phyloP scores from a whole-genome alignment of 2,329 filamentous ascomycete species.

The Ceratocystis papillata region DNA sequence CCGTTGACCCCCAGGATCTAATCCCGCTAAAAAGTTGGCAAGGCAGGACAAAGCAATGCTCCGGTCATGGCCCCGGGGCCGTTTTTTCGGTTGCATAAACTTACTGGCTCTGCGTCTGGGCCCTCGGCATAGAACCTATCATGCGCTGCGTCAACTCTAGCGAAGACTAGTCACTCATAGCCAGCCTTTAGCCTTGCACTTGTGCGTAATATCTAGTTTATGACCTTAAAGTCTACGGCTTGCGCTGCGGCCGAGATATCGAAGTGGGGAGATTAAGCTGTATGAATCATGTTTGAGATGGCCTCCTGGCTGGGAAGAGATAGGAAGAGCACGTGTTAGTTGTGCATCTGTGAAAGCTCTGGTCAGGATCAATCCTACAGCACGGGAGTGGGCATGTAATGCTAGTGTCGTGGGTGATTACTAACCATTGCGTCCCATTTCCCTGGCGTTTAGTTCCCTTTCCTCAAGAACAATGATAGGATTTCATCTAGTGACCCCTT shows the following conservation, averaged over 20 bases:
- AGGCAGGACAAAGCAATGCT: background rate
- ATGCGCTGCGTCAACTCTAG: conserved; percentile 28
- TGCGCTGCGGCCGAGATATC: conserved; percentile 26
- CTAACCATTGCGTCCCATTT: conserved; percentile 33
- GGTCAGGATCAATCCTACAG: too few relatives aligned
- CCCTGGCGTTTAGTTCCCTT: conserved; percentile 32
- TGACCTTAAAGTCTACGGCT: conserved; percentile 27
- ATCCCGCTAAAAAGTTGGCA: conserved; percentile 21
- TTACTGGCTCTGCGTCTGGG: conserved; percentile 13
- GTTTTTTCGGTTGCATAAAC: background rate
- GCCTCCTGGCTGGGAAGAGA: conserved; percentile 4
- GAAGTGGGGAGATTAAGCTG: conserved; percentile 26
- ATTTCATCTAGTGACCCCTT: conserved; percentile 15
- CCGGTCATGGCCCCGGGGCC: too few relatives aligned
- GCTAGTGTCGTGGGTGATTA: background rate
- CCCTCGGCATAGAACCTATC: conserved; percentile 18
- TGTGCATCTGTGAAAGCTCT: background rate
- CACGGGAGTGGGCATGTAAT: too few relatives aligned
- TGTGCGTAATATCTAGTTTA: conserved; percentile 28
- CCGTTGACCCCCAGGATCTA: conserved; percentile 32
- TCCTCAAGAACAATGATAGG: conserved; percentile 32
- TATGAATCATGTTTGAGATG: conserved; percentile 27
- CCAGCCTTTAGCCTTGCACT: conserved; percentile 27
- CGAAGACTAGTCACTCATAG: conserved; percentile 30
- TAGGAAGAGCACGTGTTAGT: background rate